phyloP scores from a whole-genome alignment of 106 monocot genomes.

The Platanthera zijinensis region DNA sequence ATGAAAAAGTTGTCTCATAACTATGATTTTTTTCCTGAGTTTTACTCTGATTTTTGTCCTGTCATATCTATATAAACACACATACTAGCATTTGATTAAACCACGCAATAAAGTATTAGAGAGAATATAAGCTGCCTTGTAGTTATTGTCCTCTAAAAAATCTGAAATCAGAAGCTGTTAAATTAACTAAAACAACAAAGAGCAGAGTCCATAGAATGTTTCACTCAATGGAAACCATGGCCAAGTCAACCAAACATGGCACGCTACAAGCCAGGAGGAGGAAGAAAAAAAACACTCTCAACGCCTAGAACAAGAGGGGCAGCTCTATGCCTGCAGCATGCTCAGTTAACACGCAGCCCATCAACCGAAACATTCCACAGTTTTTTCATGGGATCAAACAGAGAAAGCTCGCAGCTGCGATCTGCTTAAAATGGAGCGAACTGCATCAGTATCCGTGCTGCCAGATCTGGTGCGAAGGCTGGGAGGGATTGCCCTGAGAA shows the following conservation, averaged over 20 bases:
- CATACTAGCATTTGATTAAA: background rate
- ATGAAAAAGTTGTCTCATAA: too few relatives aligned
- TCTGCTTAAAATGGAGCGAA: background rate
- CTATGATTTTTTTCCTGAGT: too few relatives aligned
- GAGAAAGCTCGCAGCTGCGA: too few relatives aligned
- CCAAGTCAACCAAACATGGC: slow-evolving; percentile 1
- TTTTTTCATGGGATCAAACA: background rate
- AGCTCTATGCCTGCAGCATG: slow-evolving; percentile 3
- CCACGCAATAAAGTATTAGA: background rate
- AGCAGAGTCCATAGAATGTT: background rate
- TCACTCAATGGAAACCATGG: background rate
- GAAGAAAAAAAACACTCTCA: slow-evolving; percentile 6
- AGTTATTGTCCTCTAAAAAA: background rate
- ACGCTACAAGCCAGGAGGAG: slow-evolving; percentile 6
- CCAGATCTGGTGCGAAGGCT: slow-evolving; percentile 78
- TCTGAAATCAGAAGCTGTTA: slow-evolving; percentile 15
- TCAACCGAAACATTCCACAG: slow-evolving; percentile 4
- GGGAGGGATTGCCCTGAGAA: slow-evolving; percentile 52
- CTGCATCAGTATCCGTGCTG: slow-evolving; percentile 55
- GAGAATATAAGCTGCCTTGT: background rate
- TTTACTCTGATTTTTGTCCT: too few relatives aligned
- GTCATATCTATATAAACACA: too few relatives aligned
- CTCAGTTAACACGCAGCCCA: slow-evolving; percentile 9
- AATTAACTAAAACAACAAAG: slow-evolving; percentile 14
- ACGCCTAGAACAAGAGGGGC: background rate